Conservation (phyloP, 768 basidiomycete genomes). For the Tricholoma saponaceum region DNA sequence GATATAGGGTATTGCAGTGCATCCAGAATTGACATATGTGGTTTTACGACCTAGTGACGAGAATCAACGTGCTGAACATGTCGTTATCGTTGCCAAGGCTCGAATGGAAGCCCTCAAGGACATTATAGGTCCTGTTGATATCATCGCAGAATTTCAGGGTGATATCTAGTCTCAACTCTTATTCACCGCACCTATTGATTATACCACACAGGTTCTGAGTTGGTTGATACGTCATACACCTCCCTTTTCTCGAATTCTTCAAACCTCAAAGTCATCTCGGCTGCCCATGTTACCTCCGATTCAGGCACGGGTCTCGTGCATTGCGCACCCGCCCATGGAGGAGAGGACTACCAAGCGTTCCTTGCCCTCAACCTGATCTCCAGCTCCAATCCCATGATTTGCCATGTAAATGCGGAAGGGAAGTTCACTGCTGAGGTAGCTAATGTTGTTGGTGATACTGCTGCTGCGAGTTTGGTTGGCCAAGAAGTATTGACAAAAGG, state of each 20-base stretch:
- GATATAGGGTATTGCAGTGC: conserved; percentile 81
- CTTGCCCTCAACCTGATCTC: conserved; percentile 50
- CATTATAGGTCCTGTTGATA: conserved; percentile 33
- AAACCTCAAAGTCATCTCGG: conserved; percentile 53
- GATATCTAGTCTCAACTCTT: neutral
- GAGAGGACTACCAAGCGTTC: conserved; percentile 86
- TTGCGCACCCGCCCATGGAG: conserved; percentile 91
- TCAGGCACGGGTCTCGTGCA: conserved; percentile 97
- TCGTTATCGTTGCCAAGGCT: conserved; percentile 50
- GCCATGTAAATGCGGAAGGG: conserved; percentile 80
- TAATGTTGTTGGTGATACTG: conserved; percentile 50
- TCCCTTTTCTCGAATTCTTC: conserved; percentile 50
- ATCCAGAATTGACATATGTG: conserved; percentile 67
- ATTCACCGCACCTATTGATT: conserved; percentile 10
- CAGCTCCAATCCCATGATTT: conserved; percentile 47
- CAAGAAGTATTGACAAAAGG: conserved; percentile 74
- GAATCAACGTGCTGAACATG: conserved; percentile 14
- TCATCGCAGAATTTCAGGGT: conserved; percentile 37
- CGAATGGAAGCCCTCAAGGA: conserved; percentile 37
- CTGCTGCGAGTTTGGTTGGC: conserved; percentile 51
- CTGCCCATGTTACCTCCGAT: conserved; percentile 74
- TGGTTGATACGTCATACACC: conserved; percentile 58
- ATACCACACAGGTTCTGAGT: conserved; percentile 36
- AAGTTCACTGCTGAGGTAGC: conserved; percentile 59
- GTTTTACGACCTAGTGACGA: conserved; percentile 32